Evolutionary conservation across 1,284 basidiomycete species (phyloP), one percentile per base, ranked within the genome.

Genomic region (Athelia psychrophila): DNA sequence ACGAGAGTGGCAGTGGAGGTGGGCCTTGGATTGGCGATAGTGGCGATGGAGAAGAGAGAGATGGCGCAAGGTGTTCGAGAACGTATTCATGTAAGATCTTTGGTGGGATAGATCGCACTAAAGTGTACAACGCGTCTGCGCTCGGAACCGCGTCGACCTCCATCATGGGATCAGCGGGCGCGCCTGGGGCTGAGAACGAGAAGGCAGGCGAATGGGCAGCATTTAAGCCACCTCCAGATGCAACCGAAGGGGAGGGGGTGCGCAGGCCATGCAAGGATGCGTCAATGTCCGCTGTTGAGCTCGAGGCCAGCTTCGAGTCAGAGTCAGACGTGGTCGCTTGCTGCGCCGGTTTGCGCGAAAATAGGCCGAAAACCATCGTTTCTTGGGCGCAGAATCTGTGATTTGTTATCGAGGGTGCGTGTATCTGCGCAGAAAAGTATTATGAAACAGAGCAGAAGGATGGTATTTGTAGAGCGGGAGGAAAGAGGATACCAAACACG

Each of bases 61-160:
- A 19, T 54, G 59, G 52, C 58, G 59, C 49, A 50, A 88, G 71
- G 55, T 76, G 76, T 1, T 77, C 54, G 38, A 89, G 72, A 25
- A 79, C 75, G 68, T 86, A 90, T 2, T 73, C 56, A 57, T 88
- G 82, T 2, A 91, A 70, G 0, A 76, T 81, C 66, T 86, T 83
- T 3, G 87, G 71, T 2, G 88, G 88, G 42, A 89, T 76, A 12
- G 79, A 73, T 44, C 72, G 63, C 59, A 89, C 72, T 53, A 84
- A 74, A 16, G 76, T 60, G 44, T 76, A 69, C 2, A 88, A 68
- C 13, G 72, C 67, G 16, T 70, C 16, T 57, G 54, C 35, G 49
- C 30, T n/a, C 49, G 49, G 38, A 8, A 16, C 38, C n/a, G 38
- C 27, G 13, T 30, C 27, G 27, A 30, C 27, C 27, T 30, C 27